Evolutionary conservation across 1,284 basidiomycete species (phyloP).

Genomic region (Ganoderma sinense): DNA sequence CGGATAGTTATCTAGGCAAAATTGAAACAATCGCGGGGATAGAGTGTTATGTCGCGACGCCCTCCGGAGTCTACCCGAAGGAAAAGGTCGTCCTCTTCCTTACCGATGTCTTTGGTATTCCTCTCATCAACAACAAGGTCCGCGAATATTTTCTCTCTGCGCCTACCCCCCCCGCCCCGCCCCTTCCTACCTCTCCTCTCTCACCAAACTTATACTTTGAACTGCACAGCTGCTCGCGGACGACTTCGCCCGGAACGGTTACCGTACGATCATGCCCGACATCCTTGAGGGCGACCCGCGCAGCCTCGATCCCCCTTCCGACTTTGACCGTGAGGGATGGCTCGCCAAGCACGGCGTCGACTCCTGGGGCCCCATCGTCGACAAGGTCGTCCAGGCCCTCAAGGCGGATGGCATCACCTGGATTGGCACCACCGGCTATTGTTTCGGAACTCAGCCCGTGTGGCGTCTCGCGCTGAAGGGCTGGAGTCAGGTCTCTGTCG

Average conservation of each 20-base stretch:
- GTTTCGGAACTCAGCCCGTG: constrained; percentile 64
- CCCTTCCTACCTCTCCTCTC: neutral
- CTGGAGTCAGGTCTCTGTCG: constrained; percentile 58
- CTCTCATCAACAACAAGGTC: constrained; percentile 61
- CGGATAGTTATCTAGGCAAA: constrained; percentile 42
- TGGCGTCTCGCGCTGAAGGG: constrained; percentile 76
- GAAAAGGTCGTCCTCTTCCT: constrained; percentile 66
- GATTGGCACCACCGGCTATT: constrained; percentile 73
- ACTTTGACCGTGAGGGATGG: constrained; percentile 59
- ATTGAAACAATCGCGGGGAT: constrained; percentile 55
- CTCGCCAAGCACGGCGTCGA: constrained; percentile 52
- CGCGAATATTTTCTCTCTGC: no score
- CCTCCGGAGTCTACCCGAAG: constrained; percentile 55
- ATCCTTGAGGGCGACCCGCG: constrained; percentile 66
- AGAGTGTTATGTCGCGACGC: constrained; percentile 59
- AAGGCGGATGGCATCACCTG: constrained; percentile 63
- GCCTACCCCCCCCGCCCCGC: neutral
- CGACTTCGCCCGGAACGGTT: constrained; percentile 78
- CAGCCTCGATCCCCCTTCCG: constrained; percentile 41
- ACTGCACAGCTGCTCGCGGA: constrained; percentile 65
- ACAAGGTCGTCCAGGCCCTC: constrained; percentile 65
- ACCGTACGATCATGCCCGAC: constrained; percentile 67
- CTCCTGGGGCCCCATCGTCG: constrained; percentile 57
- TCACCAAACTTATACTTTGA: neutral
- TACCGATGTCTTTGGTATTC: constrained; percentile 71